Conservation (phyloP, 768 basidiomycete species). For the Suillus clintonianus region DNA sequence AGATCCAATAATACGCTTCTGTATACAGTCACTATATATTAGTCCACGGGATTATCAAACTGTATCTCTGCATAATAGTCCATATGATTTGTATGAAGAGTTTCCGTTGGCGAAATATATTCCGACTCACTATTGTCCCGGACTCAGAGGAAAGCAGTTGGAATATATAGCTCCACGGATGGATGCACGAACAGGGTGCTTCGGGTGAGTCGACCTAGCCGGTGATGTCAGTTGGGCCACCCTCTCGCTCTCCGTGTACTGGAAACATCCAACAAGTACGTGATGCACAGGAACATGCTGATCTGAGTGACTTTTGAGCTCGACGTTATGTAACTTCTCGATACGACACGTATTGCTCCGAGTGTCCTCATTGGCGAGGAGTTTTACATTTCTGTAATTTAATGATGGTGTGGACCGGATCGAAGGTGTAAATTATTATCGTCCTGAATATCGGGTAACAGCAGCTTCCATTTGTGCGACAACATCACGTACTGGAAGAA, state of each 20-base stretch:
- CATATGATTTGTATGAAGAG: background rate
- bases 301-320: slow-evolving; percentile 11
- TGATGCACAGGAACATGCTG: slow-evolving; percentile 14
- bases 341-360: slow-evolving; percentile 15
- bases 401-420: background rate
- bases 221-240: background rate
- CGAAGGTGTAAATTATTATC: background rate
- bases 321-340: slow-evolving; percentile 18
- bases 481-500: slow-evolving; percentile 13
- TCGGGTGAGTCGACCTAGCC: too few relatives aligned
- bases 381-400: slow-evolving; percentile 7
- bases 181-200: too few relatives aligned
- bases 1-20: background rate
- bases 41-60: background rate
- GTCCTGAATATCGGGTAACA: slow-evolving; percentile 2
- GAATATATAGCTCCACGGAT: too few relatives aligned
- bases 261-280: slow-evolving; percentile 7
- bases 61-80: background rate
- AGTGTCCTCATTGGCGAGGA: background rate
- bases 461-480: slow-evolving; percentile 11
- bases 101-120: background rate
- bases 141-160: too few relatives aligned
- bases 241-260: background rate
- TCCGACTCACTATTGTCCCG: too few relatives aligned
- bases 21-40: background rate